Base-by-base conservation (phyloP, 768 basidiomycete species). In the Gymnopilus junonius region DNA sequence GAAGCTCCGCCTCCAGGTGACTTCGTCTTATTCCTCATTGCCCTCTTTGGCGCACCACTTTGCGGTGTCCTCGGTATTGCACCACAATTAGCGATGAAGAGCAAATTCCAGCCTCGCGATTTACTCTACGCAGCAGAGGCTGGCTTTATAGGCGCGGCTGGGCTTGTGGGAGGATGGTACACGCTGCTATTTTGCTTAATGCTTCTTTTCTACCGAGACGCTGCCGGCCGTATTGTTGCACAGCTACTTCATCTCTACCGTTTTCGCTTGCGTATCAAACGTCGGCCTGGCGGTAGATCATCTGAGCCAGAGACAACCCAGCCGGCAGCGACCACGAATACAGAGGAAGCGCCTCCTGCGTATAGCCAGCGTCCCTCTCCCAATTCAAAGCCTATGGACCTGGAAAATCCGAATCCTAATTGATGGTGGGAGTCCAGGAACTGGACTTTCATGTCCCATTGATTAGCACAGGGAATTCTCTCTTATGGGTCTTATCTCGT, bases 31-130 rank as follows among this genome's bases (percentile, higher is more conserved):
- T 55, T 27, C 8, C 54, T 37, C 7, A 40, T 40, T 3, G 48
- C 29, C 4, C 31, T 51, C 34, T 27, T 55, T 17, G 54, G 54
- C 8, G 35, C 54, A 3, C 54, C 35, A 14, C 54, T 55, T 27
- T 55, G 54, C 23, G 54, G 54, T 12, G 54, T 55, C 35, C 54
- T 55, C n/a, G 54, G 54, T 17, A 14, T 55, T 15, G 34, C 54
- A 29, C 23, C 39, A 1, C 17, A 40, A 21, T 40, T 55, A 37
- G 23, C 23, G 54, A 25, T 8, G 21, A 37, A 27, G 25, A 29
- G 32, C 11, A 55, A 25, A 17, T 55, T 55, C 35, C 21, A 55
- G 14, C 11, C 21, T 10, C 25, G 25, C 3, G 54, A 39, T 39
- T 40, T 55, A 23, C 37, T 55, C 23, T 39, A 39, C 25, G 35